Base-by-base conservation (phyloP, 495 filamentous ascomycete genomes). In the Xylaria scruposa region DNA sequence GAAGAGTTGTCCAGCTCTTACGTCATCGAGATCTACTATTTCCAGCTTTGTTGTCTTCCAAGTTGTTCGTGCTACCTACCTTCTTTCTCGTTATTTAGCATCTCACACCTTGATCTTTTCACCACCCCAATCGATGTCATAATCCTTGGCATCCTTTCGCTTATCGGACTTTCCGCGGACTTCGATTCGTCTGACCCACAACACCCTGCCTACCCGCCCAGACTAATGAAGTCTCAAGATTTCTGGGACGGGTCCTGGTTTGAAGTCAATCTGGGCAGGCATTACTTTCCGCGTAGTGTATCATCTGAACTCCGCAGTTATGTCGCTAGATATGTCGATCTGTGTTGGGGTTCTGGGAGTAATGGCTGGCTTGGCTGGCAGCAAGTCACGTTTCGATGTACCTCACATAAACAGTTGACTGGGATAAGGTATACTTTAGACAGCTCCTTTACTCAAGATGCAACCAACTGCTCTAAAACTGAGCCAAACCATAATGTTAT, bases 61-160 rank as follows among this genome's bases (percentile, higher is more conserved):
- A 31, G 29, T 46, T 63, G 15, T 24, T 42, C 10, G 62, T n/a
- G 21, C 38, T 63, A 9, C 31, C 7, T 0, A 21, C 10, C 36
- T 24, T 38, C 9, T 63, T 64, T 64, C 61, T n/a, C 58, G 3
- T 21, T 60, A 13, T 56, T 31, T 56, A 17, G 49, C 26, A 26
- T 36, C 6, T n/a, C 38, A 38, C 21, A 17, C 21, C 40, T 13
- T 47, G 62, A 66, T 49, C 42, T 46, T 46, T 12, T 29, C 38
- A 26, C 44, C 26, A 24, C 13, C 8, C 8, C 24, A 40, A 26
- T 40, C 54, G 67, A 69, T 69, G 54, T 69, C 67, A 69, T 49
- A 49, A 60, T 17, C 17, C 67, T 69, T 69, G 54, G 53, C 67
- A 56, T 64, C 51, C 13, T 58, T 58, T 71, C 69, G 69, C 69